phyloP scores from a whole-genome alignment of 768 basidiomycete genomes.

The Boletus edulis region DNA sequence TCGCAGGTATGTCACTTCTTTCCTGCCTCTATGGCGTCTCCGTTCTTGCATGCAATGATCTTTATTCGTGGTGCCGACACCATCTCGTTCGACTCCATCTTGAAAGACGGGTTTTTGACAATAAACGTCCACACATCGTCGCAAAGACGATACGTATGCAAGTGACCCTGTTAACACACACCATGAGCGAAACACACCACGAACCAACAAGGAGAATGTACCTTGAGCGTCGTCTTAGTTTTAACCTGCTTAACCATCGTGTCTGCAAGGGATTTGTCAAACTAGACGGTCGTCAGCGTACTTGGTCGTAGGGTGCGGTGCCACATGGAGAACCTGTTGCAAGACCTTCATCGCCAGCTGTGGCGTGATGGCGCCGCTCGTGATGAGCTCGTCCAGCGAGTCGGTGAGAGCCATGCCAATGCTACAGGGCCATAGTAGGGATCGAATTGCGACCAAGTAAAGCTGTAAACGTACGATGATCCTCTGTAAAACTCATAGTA shows the following conservation, averaged over 20 bases:
- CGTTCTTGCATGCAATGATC: constrained; percentile 98
- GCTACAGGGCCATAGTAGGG: constrained; percentile 40
- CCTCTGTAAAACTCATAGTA: constrained; percentile 94
- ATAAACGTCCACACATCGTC: constrained; percentile 99
- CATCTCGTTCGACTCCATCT: constrained; percentile 90
- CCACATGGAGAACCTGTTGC: constrained; percentile 69
- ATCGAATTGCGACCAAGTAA: background rate
- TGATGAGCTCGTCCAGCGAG: constrained; percentile 97
- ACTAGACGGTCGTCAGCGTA: constrained; percentile 48
- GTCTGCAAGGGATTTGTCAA: constrained; percentile 94
- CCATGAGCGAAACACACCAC: constrained; percentile 1
- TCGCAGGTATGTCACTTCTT: constrained; percentile 55
- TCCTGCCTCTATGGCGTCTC: constrained; percentile 78
- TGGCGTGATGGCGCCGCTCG: constrained; percentile 93
- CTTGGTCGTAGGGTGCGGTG: background rate
- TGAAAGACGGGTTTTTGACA: constrained; percentile 88
- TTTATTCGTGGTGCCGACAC: constrained; percentile 80
- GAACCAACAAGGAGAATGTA: constrained; percentile 28
- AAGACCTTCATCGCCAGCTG: constrained; percentile 99
- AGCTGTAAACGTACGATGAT: constrained; percentile 65
- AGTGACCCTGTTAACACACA: constrained; percentile 59
- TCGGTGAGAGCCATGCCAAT: constrained; percentile 98
- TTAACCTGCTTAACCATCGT: constrained; percentile 93
- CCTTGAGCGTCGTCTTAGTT: constrained; percentile 92
- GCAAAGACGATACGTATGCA: constrained; percentile 89